phyloP scores from a whole-genome alignment of 2,329 filamentous ascomycete species.

The Corynespora cassiicola region DNA sequence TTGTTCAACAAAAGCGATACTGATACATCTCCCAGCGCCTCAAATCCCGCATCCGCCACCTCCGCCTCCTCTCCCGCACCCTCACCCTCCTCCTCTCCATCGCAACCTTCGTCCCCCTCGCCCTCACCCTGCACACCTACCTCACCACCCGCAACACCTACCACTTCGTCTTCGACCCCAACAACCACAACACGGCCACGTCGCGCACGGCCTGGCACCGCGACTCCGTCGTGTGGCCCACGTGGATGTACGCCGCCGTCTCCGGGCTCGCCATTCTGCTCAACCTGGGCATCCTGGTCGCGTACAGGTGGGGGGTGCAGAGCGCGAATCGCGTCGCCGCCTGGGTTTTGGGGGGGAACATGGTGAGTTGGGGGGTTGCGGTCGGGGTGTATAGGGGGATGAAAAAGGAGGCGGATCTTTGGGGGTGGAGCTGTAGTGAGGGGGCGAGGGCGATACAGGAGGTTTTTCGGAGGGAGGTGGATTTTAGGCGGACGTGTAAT shows the following conservation, averaged over 20 bases:
- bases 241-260: constrained; percentile 48
- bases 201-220: constrained; percentile 48
- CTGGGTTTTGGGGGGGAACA: constrained; percentile 39
- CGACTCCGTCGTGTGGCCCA: constrained; percentile 47
- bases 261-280: constrained; percentile 38
- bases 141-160: constrained; percentile 39
- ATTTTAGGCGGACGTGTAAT: constrained; percentile 45
- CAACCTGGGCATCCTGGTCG: constrained; percentile 42
- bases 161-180: constrained; percentile 19
- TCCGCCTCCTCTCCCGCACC: constrained; percentile 45
- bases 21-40: constrained; percentile 37
- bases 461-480: constrained; percentile 42
- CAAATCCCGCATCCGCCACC: constrained; percentile 46
- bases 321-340: constrained; percentile 41
- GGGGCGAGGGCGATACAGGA: constrained; percentile 44
- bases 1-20: too few species aligned
- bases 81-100: constrained; percentile 42
- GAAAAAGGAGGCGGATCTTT: constrained; percentile 48
- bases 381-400: constrained; percentile 44
- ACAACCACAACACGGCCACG: constrained; percentile 26
- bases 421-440: constrained; percentile 50
- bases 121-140: constrained; percentile 48
- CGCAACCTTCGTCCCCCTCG: constrained; percentile 42
- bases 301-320: constrained; percentile 38
- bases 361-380: constrained; percentile 44